Conservation (phyloP, 2,329 filamentous ascomycete species). For the Exophiala dermatitidis region DNA sequence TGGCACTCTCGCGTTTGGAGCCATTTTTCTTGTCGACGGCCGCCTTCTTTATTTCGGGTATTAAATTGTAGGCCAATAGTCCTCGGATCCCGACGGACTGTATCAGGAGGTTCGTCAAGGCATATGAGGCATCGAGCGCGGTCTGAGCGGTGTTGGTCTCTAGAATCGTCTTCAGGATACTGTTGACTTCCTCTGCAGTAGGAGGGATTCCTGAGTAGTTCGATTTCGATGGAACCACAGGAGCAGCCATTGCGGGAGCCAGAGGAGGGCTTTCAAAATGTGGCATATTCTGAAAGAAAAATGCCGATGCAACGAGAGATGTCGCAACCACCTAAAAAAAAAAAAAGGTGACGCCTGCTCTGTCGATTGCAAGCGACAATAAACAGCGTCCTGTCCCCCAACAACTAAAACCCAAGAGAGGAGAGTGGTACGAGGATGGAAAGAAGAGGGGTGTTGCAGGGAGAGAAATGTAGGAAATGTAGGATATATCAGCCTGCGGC, state of each 20-base stretch:
- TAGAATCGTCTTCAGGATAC: constrained; percentile 61
- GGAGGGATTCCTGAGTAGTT: constrained; percentile 44
- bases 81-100: constrained; percentile 60
- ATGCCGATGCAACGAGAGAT: neutral
- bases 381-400: neutral
- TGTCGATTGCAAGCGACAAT: neutral
- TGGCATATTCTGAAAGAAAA: constrained; percentile 15
- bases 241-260: constrained; percentile 28
- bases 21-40: constrained; percentile 91
- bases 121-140: constrained; percentile 62
- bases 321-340: neutral
- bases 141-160: constrained; percentile 60
- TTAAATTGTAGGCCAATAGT: constrained; percentile 54
- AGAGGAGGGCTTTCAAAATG: constrained; percentile 20
- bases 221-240: constrained; percentile 44
- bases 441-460: neutral
- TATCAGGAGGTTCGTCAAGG: constrained; percentile 56
- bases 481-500: neutral
- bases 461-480: neutral
- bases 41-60: constrained; percentile 64
- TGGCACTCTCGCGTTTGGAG: constrained; percentile 75
- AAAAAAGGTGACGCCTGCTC: neutral
- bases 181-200: constrained; percentile 58
- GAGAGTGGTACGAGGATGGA: neutral
- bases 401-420: neutral